Percentiles rank a stretch among this genome's conserved stretches.
Conservation (phyloP, 768 basidiomycete species). For the Lanmaoa pseudosensibilis region DNA sequence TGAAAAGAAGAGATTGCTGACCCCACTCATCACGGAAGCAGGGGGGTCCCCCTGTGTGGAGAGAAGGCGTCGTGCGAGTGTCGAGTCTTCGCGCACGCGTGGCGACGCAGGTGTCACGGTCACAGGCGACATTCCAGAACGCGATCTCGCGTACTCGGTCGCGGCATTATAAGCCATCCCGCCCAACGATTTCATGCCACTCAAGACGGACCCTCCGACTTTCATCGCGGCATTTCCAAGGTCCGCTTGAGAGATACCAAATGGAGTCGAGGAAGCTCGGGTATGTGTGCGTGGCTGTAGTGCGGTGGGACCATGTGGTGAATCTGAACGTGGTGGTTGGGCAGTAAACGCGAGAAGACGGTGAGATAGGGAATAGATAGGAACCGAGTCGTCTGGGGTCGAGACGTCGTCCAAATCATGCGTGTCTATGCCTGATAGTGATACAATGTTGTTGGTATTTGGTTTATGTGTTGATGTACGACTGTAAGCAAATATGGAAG, state of each 20-base stretch:
- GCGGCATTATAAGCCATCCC: constrained; percentile 59
- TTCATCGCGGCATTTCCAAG: too few relatives aligned
- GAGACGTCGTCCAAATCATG: constrained; percentile 20
- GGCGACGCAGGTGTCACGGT: constrained; percentile 11
- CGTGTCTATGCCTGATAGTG: constrained; percentile 36
- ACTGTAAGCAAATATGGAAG: constrained; percentile 47
- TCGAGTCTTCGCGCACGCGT: constrained; percentile 1
- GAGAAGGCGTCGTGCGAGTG: too few relatives aligned
- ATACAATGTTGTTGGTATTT: constrained; percentile 41
- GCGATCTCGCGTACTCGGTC: constrained; percentile 40
- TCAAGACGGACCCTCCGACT: constrained; percentile 62
- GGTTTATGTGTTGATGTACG: constrained; percentile 35
- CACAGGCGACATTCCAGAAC: constrained; percentile 13
- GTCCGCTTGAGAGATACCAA: constrained; percentile 46
- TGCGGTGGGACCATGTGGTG: constrained; percentile 14
- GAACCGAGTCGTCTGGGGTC: constrained; percentile 32
- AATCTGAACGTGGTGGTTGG: too few relatives aligned
- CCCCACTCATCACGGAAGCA: constrained; percentile 26
- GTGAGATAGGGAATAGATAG: constrained; percentile 59
- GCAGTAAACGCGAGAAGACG: constrained; percentile 64
- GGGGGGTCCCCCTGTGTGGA: constrained; percentile 24
- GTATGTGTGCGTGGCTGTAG: constrained; percentile 24
- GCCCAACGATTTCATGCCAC: constrained; percentile 62
- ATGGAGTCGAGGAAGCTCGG: constrained; percentile 26
- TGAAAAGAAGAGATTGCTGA: constrained; percentile 45